Evolutionary conservation across 1,139 yeast species (phyloP).

Genomic region (Saccharomyces uvarum): DNA sequence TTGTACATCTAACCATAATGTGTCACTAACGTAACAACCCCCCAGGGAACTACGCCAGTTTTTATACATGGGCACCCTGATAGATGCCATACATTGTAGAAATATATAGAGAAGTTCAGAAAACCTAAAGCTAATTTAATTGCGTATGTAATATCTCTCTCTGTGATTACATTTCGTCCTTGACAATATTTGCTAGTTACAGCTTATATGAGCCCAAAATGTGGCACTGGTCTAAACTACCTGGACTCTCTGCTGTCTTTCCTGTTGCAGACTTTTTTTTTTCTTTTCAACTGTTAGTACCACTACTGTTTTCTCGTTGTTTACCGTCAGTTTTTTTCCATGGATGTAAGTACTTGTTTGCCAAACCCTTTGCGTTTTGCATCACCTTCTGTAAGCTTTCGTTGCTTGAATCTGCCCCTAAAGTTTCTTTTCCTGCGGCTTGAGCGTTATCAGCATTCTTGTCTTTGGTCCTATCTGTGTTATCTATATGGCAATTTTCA

Average conservation of each 20-base stretch:
- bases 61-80: background rate
- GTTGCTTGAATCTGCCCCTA: constrained; percentile 4
- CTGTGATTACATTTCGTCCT: background rate
- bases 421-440: background rate
- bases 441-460: background rate
- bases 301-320: constrained; percentile 3
- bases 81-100: background rate
- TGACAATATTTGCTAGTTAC: background rate
- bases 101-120: background rate
- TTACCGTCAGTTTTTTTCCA: constrained; percentile 13
- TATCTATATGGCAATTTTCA: background rate
- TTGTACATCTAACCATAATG: background rate
- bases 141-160: background rate
- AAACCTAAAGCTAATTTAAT: background rate
- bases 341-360: constrained; percentile 21
- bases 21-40: background rate
- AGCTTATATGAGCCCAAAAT: background rate
- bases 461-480: background rate
- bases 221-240: background rate
- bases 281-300: constrained; percentile 2
- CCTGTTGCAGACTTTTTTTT: background rate
- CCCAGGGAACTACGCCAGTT: background rate
- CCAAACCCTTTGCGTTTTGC: constrained; percentile 20
- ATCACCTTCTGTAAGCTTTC: constrained; percentile 20
- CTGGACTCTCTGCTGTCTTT: background rate